phyloP scores from a whole-genome alignment of 2,329 filamentous ascomycete species.

The Beauveria scarabaeidicola region DNA sequence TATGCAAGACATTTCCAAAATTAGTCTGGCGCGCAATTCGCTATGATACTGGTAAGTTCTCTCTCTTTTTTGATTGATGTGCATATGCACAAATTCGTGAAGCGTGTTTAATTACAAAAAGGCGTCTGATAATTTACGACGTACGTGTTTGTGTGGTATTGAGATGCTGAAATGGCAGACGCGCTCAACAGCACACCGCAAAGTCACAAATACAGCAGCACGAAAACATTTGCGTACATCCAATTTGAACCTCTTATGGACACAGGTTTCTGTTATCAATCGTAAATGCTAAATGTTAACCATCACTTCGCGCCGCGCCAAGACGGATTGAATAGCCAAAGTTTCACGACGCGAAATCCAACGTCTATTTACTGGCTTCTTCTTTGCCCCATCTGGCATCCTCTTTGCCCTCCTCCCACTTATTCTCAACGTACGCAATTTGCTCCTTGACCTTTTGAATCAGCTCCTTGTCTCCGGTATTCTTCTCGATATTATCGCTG shows the following conservation, averaged over 20 bases:
- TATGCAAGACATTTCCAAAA: background rate
- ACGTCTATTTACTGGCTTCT: constrained; percentile 14
- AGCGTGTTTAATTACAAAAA: too few species aligned
- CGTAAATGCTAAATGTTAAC: background rate
- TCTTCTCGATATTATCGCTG: constrained; percentile 81
- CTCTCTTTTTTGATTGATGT: background rate
- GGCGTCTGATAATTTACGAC: background rate
- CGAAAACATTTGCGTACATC: too few species aligned
- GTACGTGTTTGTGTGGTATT: background rate
- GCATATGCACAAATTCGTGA: background rate
- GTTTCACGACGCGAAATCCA: background rate
- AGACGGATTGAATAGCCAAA: background rate
- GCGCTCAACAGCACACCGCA: too few species aligned
- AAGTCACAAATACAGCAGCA: too few species aligned
- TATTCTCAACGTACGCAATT: constrained; percentile 77
- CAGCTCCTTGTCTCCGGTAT: constrained; percentile 75
- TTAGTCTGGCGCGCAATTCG: background rate
- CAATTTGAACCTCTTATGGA: too few species aligned
- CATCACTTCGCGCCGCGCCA: background rate
- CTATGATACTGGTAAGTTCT: background rate
- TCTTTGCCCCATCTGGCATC: constrained; percentile 67
- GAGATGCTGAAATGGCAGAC: too few species aligned
- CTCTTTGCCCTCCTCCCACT: constrained; percentile 80
- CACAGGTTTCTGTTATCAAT: too few species aligned
- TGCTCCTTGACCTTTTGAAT: constrained; percentile 77